phyloP scores from a whole-genome alignment of 805 yeast genomes.

The Saturnispora sekii region DNA sequence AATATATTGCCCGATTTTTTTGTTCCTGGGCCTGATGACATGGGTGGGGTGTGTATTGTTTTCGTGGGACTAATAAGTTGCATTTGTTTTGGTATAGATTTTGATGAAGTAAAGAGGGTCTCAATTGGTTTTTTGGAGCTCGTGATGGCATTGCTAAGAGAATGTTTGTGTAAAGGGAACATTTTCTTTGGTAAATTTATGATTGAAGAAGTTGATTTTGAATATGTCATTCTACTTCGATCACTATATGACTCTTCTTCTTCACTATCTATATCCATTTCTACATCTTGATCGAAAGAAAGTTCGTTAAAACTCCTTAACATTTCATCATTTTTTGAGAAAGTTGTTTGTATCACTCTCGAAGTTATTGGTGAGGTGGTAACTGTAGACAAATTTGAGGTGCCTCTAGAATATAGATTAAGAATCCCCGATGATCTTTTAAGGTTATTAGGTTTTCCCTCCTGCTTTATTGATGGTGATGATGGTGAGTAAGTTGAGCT shows the following conservation, averaged over 20 bases:
- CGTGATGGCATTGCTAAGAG: slow-evolving; percentile 3
- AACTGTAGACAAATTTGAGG: slow-evolving; percentile 13
- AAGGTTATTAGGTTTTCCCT: neutral
- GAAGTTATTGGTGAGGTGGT: slow-evolving; percentile 27
- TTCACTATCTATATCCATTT: slow-evolving; percentile 1
- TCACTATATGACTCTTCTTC: neutral
- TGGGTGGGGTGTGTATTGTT: neutral
- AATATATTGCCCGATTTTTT: slow-evolving; percentile 4
- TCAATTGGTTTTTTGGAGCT: slow-evolving; percentile 4
- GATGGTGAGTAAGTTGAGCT: slow-evolving; percentile 12
- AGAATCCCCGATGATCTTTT: slow-evolving; percentile 41
- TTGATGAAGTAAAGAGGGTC: neutral
- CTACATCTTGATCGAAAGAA: slow-evolving; percentile 15
- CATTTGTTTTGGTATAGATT: neutral
- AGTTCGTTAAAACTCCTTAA: slow-evolving; percentile 28
- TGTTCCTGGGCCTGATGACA: neutral
- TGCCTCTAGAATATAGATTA: slow-evolving; percentile 29
- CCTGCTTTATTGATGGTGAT: slow-evolving; percentile 13
- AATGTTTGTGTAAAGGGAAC: slow-evolving; percentile 3
- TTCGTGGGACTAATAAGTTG: neutral
- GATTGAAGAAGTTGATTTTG: slow-evolving; percentile 20
- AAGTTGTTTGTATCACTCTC: slow-evolving; percentile 21
- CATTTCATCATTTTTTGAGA: slow-evolving; percentile 18
- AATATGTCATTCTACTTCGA: slow-evolving; percentile 7
- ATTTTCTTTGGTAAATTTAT: slow-evolving; percentile 4